Percentiles rank a stretch among this genome's conserved stretches.
These are phyloP conservation scores for Lentinula boryana DNA, from an alignment of 768 basidiomycete genomes.

Conservation along the genomic window DNA sequence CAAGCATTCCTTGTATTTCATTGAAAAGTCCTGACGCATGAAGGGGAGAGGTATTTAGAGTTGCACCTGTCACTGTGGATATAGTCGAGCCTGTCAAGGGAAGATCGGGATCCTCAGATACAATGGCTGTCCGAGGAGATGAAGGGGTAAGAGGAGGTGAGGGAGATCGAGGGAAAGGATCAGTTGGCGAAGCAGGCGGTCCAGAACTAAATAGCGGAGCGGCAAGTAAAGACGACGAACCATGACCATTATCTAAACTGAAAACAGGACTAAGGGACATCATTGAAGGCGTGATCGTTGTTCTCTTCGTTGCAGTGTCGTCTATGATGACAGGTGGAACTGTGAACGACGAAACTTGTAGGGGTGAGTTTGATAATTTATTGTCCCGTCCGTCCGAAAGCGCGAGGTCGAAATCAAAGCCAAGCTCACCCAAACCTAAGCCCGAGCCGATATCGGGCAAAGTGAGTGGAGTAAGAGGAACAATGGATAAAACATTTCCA, in stretches of 20 bases:
- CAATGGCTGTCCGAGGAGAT: not conserved
- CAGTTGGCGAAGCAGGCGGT: conserved; percentile 1
- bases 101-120: not conserved
- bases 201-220: not conserved
- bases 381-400: not conserved
- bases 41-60: not conserved
- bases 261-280: conserved; percentile 4
- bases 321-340: conserved; percentile 22
- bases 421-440: not conserved
- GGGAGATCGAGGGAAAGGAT: conserved; percentile 2
- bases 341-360: not conserved
- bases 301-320: conserved; percentile 11
- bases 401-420: not conserved
- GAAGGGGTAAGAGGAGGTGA: not conserved
- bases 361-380: not conserved
- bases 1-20: conserved; percentile 5
- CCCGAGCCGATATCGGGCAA: conserved; percentile 1
- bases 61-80: not conserved
- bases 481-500: not conserved
- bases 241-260: not conserved
- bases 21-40: not conserved
- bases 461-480: conserved; percentile 1
- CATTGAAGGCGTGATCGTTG: not conserved
- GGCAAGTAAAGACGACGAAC: not conserved
- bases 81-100: not conserved